Percentiles rank a stretch among this genome's conserved stretches.
Conservation (phyloP, 169 alveolate species). For the Plasmodium malariae region DNA sequence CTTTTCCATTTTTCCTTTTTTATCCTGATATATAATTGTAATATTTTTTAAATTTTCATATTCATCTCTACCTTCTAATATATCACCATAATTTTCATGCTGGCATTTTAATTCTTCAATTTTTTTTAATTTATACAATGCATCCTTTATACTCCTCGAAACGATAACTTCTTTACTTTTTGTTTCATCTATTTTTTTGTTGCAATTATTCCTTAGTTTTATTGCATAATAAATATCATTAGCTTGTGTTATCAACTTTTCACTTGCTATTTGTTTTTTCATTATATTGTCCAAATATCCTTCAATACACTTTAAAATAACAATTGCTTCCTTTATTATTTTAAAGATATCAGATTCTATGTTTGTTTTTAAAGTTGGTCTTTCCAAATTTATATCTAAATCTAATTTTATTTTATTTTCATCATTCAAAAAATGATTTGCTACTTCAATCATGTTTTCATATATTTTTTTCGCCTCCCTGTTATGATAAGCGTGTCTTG, state of each 20-base stretch:
- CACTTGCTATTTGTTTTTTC: conserved; percentile 5
- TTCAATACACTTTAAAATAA: neutral
- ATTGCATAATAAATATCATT: conserved; percentile 3
- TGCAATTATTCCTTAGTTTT: conserved; percentile 15
- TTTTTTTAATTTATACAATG: neutral
- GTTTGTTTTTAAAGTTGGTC: neutral
- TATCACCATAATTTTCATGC: neutral
- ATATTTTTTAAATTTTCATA: neutral
- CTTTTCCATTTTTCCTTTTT: neutral
- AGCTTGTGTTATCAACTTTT: neutral
- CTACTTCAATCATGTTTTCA: conserved; percentile 3
- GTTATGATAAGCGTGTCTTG: neutral
- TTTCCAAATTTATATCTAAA: neutral
- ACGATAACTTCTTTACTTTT: conserved; percentile 6
- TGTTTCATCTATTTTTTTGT: neutral
- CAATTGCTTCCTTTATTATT: neutral
- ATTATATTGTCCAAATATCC: neutral
- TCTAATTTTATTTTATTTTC: neutral
- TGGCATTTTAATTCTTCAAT: conserved; percentile 12
- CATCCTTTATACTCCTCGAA: neutral
- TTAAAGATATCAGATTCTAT: conserved; percentile 5
- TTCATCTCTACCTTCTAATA: conserved; percentile 18
- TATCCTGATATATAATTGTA: neutral
- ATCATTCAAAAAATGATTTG: conserved; percentile 28
- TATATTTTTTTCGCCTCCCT: conserved; percentile 8